Base-by-base conservation (phyloP, 2,329 filamentous ascomycete species). In the Aureobasidium namibiae region DNA sequence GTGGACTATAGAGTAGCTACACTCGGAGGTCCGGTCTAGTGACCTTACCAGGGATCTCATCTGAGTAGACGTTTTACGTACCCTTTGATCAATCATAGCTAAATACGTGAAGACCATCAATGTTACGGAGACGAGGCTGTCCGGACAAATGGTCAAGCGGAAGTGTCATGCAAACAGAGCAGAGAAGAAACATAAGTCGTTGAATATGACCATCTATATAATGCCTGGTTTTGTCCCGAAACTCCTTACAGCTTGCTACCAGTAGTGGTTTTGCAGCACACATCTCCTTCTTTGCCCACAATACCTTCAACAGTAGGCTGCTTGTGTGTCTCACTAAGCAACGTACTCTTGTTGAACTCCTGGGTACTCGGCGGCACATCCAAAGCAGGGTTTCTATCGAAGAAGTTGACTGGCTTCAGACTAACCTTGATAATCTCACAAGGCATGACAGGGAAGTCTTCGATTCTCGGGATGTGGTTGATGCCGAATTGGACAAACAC, bases 321-420 rank as follows among this genome's bases (percentile, higher is more conserved):
- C 36, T 67, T 63, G 60, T 73, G 70, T 59, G 61, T 57, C 60
- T 69, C 67, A 38, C 63, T 64, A 31, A 71, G 39, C 46, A 71
- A 52, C 2, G 68, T 70, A 44, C 67, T 70, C 68, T 75, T 71
- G 61, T 80, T 80, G 61, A 78, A 75, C 26, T 67, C 68, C 67
- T 80, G 78, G 61, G 75, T 75, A 60, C 75, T 75, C 14, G 76
- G 78, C 34, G 82, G 81, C 7, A 84, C 82, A 74, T 83, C 82
- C 5, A 84, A 68, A 18, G 80, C 81, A 2, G 82, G 82, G 57
- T 84, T 84, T 70, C 75, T 78, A 34, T 76, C 72, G 62, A 83
- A 83, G 72, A 84, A 84, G 65, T 84, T 82, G 11, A 81, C 77
- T 0, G 82, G 81, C 63, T 82, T 80, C 61, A 84, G 69, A 56